A percentile compares a stretch with the other conserved stretches of the same genome.
These are phyloP conservation scores for Iberis pinnata DNA, from an alignment of 345 rosid species.

Conservation along the genomic window DNA sequence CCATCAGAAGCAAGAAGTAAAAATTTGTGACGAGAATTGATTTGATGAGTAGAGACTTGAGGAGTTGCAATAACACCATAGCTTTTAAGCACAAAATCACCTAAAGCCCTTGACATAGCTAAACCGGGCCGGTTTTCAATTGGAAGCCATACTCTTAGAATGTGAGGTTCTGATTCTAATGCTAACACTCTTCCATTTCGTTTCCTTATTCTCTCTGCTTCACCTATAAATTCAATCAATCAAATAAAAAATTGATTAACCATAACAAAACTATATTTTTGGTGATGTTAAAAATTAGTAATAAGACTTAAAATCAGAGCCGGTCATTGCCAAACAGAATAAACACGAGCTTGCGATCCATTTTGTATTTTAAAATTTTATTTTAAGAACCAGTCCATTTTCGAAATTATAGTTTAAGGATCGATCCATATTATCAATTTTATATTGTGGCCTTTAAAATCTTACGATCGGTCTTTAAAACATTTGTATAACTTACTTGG, in stretches of 20 bases:
- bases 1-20: slow-evolving; percentile 80
- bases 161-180: slow-evolving; percentile 61
- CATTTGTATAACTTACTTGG: slow-evolving; percentile 72
- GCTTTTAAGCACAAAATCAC: slow-evolving; percentile 63
- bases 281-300: no score
- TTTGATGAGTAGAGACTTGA: slow-evolving; percentile 46
- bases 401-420: no score
- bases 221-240: slow-evolving; percentile 38
- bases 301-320: no score
- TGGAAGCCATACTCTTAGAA: slow-evolving; percentile 86
- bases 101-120: slow-evolving; percentile 96
- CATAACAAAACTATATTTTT: neutral
- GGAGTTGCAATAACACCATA: slow-evolving; percentile 73
- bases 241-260: slow-evolving; percentile 7
- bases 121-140: slow-evolving; percentile 66
- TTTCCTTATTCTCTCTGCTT: slow-evolving; percentile 67
- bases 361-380: no score
- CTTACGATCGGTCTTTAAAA: no score
- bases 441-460: no score
- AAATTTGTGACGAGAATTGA: slow-evolving; percentile 49
- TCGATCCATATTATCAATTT: no score
- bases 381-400: no score
- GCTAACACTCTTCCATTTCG: slow-evolving; percentile 70
- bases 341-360: no score
- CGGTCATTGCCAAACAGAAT: no score